A percentile compares a stretch with the other conserved stretches of the same genome.
Evolutionary conservation across 2,329 filamentous ascomycete genomes (phyloP).

Genomic region (Ramichloridium luteum): DNA sequence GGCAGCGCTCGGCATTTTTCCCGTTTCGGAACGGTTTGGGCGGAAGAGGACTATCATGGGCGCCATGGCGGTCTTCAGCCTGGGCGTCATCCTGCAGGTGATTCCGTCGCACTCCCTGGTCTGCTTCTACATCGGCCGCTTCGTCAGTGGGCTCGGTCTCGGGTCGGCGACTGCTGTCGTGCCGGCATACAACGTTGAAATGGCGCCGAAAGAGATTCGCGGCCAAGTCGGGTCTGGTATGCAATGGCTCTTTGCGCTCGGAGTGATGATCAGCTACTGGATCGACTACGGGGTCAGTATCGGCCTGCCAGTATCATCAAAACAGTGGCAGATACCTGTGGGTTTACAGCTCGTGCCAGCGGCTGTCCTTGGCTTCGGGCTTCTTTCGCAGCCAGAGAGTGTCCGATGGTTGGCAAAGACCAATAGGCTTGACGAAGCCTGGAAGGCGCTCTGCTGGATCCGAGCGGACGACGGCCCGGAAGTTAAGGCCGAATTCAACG

Average conservation of each 20-base stretch:
- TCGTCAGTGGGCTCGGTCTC: constrained; percentile 38
- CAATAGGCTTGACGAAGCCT: constrained; percentile 35
- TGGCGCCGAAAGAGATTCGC: constrained; percentile 35
- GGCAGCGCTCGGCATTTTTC: constrained; percentile 39
- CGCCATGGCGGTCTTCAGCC: constrained; percentile 31
- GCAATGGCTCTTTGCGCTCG: constrained; percentile 39
- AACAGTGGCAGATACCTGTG: constrained; percentile 30
- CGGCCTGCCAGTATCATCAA: too few species aligned
- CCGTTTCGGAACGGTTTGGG: constrained; percentile 35
- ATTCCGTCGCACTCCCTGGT: constrained; percentile 34
- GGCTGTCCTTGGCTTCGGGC: constrained; percentile 36
- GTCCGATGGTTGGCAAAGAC: constrained; percentile 40
- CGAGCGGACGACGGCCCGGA: constrained; percentile 30
- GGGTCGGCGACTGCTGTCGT: constrained; percentile 35
- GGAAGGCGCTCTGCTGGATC: constrained; percentile 40
- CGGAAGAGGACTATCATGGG: constrained; percentile 35
- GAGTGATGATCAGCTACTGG: constrained; percentile 42
- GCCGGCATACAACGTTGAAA: constrained; percentile 31
- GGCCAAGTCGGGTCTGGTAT: constrained; percentile 40
- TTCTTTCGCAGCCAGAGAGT: constrained; percentile 39
- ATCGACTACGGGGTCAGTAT: too few species aligned
- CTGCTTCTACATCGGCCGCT: constrained; percentile 35
- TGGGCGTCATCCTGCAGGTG: constrained; percentile 35
- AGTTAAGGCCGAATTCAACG: constrained; percentile 35
- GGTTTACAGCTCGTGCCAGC: constrained; percentile 41